Conservation (phyloP, 2,329 filamentous ascomycete species). For the Cytospora piceicola region DNA sequence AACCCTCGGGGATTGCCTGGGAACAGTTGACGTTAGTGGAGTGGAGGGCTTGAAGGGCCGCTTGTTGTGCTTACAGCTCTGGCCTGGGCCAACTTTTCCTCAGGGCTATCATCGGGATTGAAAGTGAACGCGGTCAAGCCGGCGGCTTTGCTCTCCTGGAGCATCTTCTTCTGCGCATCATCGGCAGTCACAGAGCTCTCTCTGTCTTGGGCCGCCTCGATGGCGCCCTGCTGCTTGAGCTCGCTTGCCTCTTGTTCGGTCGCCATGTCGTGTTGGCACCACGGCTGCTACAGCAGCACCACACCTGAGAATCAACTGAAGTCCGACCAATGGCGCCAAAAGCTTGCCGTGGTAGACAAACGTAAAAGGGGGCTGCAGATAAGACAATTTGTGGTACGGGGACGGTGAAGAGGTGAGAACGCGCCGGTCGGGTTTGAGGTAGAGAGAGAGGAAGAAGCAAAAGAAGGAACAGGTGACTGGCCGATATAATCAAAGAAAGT, state of each 20-base stretch:
- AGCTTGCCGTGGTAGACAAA: conserved; percentile 1
- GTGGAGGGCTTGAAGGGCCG: not conserved
- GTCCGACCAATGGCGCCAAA: not conserved
- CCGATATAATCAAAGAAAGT: not conserved
- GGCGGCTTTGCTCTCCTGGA: conserved; percentile 77
- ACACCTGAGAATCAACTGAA: conserved; percentile 21
- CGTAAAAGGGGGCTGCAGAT: conserved; percentile 13
- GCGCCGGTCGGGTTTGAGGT: conserved; percentile 5
- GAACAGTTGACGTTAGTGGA: conserved; percentile 3
- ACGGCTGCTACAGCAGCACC: conserved; percentile 26
- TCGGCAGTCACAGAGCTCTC: conserved; percentile 69
- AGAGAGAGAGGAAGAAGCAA: conserved; percentile 7
- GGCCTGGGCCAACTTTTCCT: conserved; percentile 82
- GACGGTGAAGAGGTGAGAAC: not conserved
- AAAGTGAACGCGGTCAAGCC: conserved; percentile 84
- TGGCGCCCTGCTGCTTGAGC: conserved; percentile 78
- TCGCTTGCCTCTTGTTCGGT: conserved; percentile 50
- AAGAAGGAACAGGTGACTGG: conserved; percentile 20
- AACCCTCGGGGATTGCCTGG: conserved; percentile 66
- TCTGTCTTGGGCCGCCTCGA: conserved; percentile 77
- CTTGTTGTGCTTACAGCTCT: conserved; percentile 66
- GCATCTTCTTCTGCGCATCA: conserved; percentile 72
- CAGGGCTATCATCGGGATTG: conserved; percentile 79
- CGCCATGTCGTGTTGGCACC: conserved; percentile 37
- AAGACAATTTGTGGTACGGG: not conserved